Evolutionary conservation across 345 rosid genomes (phyloP).

Genomic region (Bruguiera parviflora): DNA sequence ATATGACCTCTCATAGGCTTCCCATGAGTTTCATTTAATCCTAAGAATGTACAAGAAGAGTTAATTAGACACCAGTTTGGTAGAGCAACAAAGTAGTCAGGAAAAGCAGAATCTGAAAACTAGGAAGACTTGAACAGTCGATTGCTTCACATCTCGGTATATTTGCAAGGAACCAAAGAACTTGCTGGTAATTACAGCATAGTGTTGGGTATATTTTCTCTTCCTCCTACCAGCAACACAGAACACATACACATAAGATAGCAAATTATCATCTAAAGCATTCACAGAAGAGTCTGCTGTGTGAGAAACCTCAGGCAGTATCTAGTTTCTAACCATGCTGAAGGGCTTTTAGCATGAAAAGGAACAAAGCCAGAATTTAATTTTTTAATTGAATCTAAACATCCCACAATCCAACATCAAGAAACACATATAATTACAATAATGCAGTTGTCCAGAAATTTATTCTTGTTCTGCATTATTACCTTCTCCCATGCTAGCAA

Average conservation of each 20-base stretch:
- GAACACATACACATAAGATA: background rate
- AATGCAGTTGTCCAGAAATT: conserved; percentile 13
- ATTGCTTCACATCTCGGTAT: no score
- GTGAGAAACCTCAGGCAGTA: conserved; percentile 1
- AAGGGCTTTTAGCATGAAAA: no score
- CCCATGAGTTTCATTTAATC: conserved; percentile 36
- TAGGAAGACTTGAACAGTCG: no score
- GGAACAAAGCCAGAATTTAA: no score
- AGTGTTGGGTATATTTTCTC: no score
- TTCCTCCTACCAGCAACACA: no score
- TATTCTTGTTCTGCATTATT: conserved; percentile 26
- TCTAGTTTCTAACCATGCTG: no score
- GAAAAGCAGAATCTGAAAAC: conserved; percentile 10
- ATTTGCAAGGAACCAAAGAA: background rate
- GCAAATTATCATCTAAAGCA: background rate
- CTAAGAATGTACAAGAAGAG: conserved; percentile 34
- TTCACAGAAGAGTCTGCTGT: background rate
- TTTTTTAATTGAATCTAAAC: no score
- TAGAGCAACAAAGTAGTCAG: background rate
- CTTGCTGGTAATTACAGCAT: background rate
- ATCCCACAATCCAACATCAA: no score
- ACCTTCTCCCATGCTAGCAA: conserved; percentile 46
- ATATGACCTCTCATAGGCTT: conserved; percentile 36
- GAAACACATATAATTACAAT: background rate
- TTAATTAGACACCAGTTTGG: background rate